A percentile compares a stretch with the other conserved stretches of the same genome.
phyloP scores from a whole-genome alignment of 441 rosid species.

The Kokia cookei region DNA sequence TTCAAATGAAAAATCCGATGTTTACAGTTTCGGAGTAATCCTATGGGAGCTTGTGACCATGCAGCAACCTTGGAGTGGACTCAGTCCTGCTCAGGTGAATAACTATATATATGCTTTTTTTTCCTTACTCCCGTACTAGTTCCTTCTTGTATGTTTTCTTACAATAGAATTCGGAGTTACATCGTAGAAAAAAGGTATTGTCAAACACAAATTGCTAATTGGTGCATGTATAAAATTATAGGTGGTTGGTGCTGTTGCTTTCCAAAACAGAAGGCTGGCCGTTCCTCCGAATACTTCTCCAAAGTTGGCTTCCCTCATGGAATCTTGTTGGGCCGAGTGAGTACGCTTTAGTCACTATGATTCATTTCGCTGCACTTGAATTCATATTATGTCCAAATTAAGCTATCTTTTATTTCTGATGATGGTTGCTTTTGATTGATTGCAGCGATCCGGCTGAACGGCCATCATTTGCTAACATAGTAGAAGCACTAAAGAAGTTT shows the following conservation, averaged over 20 bases:
- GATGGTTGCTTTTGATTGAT: background rate
- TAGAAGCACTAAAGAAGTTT: slow-evolving; percentile 67
- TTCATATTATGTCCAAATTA: background rate
- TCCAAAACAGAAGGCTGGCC: slow-evolving; percentile 85
- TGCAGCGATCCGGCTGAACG: slow-evolving; percentile 69
- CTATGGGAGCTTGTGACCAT: slow-evolving; percentile 87
- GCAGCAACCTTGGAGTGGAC: slow-evolving; percentile 96
- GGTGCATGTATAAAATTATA: slow-evolving; percentile 12
- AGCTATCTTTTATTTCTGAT: background rate
- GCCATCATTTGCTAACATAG: slow-evolving; percentile 66
- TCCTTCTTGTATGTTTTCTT: background rate
- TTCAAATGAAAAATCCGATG: slow-evolving; percentile 93
- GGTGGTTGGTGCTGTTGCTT: slow-evolving; percentile 99
- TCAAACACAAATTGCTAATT: background rate
- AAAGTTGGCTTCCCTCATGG: slow-evolving; percentile 77
- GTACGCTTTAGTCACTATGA: slow-evolving; percentile 4
- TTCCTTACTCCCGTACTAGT: background rate
- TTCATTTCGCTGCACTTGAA: background rate
- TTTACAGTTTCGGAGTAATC: slow-evolving; percentile 87
- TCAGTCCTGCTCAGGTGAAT: slow-evolving; percentile 89
- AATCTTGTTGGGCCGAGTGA: slow-evolving; percentile 97
- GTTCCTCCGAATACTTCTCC: slow-evolving; percentile 74
- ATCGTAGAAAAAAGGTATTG: no score
- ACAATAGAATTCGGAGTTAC: no score
- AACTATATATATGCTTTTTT: background rate